phyloP scores from a whole-genome alignment of 2,329 filamentous ascomycete genomes.

The Colletotrichum tofieldiae region DNA sequence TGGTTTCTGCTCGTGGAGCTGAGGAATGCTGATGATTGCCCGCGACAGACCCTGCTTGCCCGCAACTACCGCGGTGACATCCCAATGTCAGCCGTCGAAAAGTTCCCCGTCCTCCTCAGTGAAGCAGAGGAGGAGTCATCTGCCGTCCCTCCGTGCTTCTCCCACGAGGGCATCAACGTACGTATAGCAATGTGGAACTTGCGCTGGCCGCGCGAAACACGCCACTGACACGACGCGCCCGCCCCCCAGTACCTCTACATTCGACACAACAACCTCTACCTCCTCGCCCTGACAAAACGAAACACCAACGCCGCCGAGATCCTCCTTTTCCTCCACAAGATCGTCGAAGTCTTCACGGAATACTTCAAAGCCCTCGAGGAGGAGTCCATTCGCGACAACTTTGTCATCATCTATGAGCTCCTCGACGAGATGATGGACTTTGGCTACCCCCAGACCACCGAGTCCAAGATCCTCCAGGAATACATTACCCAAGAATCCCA shows the following conservation, averaged over 20 bases:
- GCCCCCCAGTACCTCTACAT: constrained; percentile 91
- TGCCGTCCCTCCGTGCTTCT: constrained; percentile 97
- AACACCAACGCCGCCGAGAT: constrained; percentile 99
- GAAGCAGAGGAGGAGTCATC: constrained; percentile 99
- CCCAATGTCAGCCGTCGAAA: constrained; percentile 98
- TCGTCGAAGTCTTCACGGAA: constrained; percentile 99
- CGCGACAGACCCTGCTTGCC: constrained; percentile 88
- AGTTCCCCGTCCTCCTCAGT: constrained; percentile 94
- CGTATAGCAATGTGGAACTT: constrained; percentile 52
- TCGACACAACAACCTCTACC: constrained; percentile 98
- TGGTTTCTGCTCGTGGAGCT: neutral
- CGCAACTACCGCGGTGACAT: constrained; percentile 99
- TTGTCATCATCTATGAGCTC: constrained; percentile 98
- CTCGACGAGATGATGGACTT: constrained; percentile 99
- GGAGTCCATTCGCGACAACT: constrained; percentile 99
- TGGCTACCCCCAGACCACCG: constrained; percentile 98
- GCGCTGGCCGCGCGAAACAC: constrained; percentile 35
- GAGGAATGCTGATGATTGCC: constrained; percentile 45
- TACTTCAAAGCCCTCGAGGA: constrained; percentile 99
- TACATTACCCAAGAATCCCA: constrained; percentile 99
- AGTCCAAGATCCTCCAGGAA: constrained; percentile 98
- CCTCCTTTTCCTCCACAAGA: constrained; percentile 96
- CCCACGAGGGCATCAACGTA: constrained; percentile 98
- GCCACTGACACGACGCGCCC: constrained; percentile 38
- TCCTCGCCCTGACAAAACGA: constrained; percentile 96